phyloP scores from a whole-genome alignment of 2,329 filamentous ascomycete species.

The Sporothrix pallida region DNA sequence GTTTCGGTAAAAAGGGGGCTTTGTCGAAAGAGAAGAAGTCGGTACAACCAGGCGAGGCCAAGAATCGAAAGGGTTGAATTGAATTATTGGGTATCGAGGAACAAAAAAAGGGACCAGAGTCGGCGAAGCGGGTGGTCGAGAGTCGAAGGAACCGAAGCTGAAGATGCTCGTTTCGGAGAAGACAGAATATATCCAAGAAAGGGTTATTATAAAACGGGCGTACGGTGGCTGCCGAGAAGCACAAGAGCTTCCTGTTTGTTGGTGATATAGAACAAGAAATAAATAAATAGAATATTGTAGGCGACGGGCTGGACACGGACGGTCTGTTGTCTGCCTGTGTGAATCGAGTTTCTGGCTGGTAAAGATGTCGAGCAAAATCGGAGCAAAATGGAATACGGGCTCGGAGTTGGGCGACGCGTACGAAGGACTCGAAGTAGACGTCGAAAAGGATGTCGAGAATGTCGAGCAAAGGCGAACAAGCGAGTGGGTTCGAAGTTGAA shows the following conservation, averaged over 20 bases:
- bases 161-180: neutral
- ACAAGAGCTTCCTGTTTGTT: neutral
- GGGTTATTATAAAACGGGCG: slow-evolving; percentile 21
- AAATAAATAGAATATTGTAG: slow-evolving; percentile 22
- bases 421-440: neutral
- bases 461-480: slow-evolving; percentile 19
- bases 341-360: slow-evolving; percentile 5
- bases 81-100: slow-evolving; percentile 33
- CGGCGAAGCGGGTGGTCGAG: slow-evolving; percentile 1
- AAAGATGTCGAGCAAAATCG: slow-evolving; percentile 7
- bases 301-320: neutral
- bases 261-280: slow-evolving; percentile 19
- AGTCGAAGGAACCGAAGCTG: slow-evolving; percentile 27
- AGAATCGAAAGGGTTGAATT: slow-evolving; percentile 28
- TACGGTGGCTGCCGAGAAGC: neutral
- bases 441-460: neutral
- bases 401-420: neutral
- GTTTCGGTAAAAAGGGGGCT: slow-evolving; percentile 10
- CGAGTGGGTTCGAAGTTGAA: slow-evolving; percentile 13
- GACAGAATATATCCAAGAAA: slow-evolving; percentile 24
- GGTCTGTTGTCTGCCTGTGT: slow-evolving; percentile 19
- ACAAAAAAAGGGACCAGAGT: slow-evolving; percentile 28
- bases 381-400: slow-evolving; percentile 5
- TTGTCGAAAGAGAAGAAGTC: slow-evolving; percentile 3
- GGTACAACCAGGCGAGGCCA: slow-evolving; percentile 24